A percentile compares a stretch with the other conserved stretches of the same genome.
Evolutionary conservation across 2,329 filamentous ascomycete species (phyloP).

Genomic region (Phaeophleospora eucalypticola): DNA sequence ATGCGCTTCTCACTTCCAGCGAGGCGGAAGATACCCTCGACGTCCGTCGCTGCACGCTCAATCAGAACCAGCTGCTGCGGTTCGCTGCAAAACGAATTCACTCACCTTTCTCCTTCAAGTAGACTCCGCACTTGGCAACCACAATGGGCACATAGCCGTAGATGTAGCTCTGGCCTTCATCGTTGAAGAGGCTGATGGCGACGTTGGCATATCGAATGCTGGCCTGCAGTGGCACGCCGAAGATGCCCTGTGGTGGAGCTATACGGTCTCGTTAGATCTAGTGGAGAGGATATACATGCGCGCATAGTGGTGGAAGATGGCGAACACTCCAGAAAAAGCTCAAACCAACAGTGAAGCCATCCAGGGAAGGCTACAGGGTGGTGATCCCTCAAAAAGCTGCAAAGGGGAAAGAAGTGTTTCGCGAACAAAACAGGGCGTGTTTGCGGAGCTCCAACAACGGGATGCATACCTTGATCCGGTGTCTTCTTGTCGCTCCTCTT

Average conservation of each 20-base stretch:
- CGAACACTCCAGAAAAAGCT: too few relatives aligned
- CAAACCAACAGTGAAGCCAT: too few relatives aligned
- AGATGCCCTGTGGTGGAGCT: conserved; percentile 66
- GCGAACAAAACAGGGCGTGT: conserved; percentile 1
- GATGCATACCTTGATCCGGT: conserved; percentile 57
- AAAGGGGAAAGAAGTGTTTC: not conserved
- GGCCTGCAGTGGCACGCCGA: conserved; percentile 85
- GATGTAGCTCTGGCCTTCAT: conserved; percentile 90
- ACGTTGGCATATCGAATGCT: conserved; percentile 98
- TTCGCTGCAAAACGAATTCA: conserved; percentile 1
- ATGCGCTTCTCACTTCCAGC: conserved; percentile 97
- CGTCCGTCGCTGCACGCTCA: conserved; percentile 67
- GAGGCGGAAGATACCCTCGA: conserved; percentile 94
- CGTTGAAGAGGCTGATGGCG: conserved; percentile 91
- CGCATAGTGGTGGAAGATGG: not conserved
- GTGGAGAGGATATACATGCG: not conserved
- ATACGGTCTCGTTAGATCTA: conserved; percentile 13
- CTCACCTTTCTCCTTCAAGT: conserved; percentile 93
- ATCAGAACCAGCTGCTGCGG: conserved; percentile 19
- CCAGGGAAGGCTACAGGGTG: too few relatives aligned
- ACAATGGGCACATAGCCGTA: conserved; percentile 99
- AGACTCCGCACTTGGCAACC: conserved; percentile 96
- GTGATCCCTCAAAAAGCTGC: too few relatives aligned
- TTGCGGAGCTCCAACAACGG: conserved; percentile 2
- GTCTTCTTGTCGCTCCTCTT: conserved; percentile 63